These are phyloP conservation scores for Cystobasidium tubakii DNA, from an alignment of 768 basidiomycete genomes.

Conservation along the genomic window DNA sequence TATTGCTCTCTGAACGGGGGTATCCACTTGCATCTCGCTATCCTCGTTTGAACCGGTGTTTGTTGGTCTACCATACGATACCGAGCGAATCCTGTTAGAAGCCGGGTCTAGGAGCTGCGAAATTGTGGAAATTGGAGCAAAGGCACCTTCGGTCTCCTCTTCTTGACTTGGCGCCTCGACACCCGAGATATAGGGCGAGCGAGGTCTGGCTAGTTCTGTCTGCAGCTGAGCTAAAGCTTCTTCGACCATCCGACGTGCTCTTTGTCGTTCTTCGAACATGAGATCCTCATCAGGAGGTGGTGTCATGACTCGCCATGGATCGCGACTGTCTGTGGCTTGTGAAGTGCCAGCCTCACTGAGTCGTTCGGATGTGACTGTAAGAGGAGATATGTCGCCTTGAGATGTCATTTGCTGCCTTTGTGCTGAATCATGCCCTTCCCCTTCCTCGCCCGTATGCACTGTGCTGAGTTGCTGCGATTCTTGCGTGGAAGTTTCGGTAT, in stretches of 20 bases:
- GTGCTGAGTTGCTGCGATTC: neutral
- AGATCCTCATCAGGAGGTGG: conserved; percentile 2
- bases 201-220: neutral
- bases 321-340: neutral
- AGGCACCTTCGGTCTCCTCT: neutral
- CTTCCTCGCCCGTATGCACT: neutral
- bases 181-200: neutral
- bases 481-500: neutral
- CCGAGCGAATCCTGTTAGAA: neutral
- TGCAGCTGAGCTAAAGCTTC: neutral
- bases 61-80: too few species aligned
- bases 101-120: neutral
- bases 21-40: neutral
- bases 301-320: neutral
- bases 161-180: neutral
- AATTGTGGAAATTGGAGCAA: too few species aligned
- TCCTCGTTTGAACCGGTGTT: neutral
- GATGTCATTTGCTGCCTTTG: too few species aligned
- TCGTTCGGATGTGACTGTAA: neutral
- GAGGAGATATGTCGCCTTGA: too few species aligned
- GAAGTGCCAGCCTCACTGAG: neutral
- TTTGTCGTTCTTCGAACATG: conserved; percentile 24
- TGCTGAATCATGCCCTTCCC: too few species aligned
- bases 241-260: conserved; percentile 8
- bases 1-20: neutral